Percentiles rank a stretch among this genome's conserved stretches.
Evolutionary conservation across 139 green algal genomes (phyloP).

Genomic region (Asterochloris erici): DNA sequence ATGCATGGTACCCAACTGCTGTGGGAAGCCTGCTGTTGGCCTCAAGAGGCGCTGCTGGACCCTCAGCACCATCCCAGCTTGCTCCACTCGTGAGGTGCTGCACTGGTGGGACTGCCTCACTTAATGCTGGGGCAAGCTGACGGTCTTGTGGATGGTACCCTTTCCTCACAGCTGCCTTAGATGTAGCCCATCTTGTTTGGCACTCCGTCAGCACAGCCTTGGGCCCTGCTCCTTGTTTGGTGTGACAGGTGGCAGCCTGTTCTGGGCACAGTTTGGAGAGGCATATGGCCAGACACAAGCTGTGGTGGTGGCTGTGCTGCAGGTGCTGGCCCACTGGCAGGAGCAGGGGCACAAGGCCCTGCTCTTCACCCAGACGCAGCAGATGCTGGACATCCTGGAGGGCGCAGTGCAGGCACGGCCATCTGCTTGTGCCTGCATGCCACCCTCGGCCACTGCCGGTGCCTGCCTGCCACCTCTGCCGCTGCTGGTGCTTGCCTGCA

Average conservation of each 20-base stretch:
- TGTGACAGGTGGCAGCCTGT: too few relatives aligned
- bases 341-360: constrained; percentile 71
- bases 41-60: too few relatives aligned
- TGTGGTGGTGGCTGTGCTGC: constrained; percentile 14
- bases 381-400: constrained; percentile 99
- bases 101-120: too few relatives aligned
- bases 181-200: too few relatives aligned
- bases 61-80: too few relatives aligned
- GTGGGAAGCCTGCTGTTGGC: not conserved
- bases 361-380: constrained; percentile 90
- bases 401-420: constrained; percentile 32
- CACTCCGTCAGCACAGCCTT: too few relatives aligned
- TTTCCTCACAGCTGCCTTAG: too few relatives aligned
- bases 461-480: not conserved
- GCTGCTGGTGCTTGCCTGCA: not conserved
- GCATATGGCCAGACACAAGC: not conserved
- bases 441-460: not conserved
- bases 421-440: not conserved
- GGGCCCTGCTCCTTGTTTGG: too few relatives aligned
- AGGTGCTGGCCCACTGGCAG: constrained; percentile 80
- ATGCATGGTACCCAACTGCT: not conserved
- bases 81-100: too few relatives aligned
- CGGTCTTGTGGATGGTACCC: too few relatives aligned
- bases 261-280: too few relatives aligned
- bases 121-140: too few relatives aligned